Evolutionary conservation across 371 early-diverging fungal species (phyloP), one percentile per base, ranked within the genome.

Genomic region (Mucor circinelloides): DNA sequence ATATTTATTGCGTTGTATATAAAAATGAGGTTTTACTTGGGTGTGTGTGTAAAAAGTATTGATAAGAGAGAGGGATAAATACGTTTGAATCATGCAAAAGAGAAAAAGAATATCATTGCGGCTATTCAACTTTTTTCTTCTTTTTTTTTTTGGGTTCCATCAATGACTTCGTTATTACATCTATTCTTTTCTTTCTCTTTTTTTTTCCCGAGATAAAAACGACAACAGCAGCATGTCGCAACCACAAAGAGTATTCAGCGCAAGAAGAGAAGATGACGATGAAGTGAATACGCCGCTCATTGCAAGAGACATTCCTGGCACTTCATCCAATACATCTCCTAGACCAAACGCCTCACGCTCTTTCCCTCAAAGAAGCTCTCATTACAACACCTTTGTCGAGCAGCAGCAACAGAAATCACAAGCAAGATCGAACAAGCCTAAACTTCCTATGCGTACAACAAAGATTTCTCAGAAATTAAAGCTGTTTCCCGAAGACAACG

Each of bases 391-490:
- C 3, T 72, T 72, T 64, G 50, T 40, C 5, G 67, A 68, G 23
- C 54, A 60, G 52, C 52, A 59, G 15, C 64, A 63, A 17, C 54
- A 55, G 17, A 57, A 56, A 12, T 27, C 8, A 17, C 34, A 46
- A 55, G 48, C 44, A 34, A 57, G 60, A 34, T 27, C 66, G 7
- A 60, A 23, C 23, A 80, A 78, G 59, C 74, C 79, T 23, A 84
- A 81, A 46, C 77, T 78, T 23, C 91, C 91, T 17, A 89, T 87
- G 64, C 90, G 97, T 65, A 96, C 97, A 4, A 95, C 96, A 19
- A 96, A 95, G 71, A 92, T 89, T 34, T 90, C 93, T n/a, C 95
- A 95, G 75, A 98, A 98, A 79, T 81, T 97, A 12, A 91, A 93
- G 32, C 77, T 98, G 19, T 91, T 98, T 63, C 97, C 98, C 5